Base-by-base conservation (phyloP, 352 stramenopile species). In the Globisporangium takayamanum region DNA sequence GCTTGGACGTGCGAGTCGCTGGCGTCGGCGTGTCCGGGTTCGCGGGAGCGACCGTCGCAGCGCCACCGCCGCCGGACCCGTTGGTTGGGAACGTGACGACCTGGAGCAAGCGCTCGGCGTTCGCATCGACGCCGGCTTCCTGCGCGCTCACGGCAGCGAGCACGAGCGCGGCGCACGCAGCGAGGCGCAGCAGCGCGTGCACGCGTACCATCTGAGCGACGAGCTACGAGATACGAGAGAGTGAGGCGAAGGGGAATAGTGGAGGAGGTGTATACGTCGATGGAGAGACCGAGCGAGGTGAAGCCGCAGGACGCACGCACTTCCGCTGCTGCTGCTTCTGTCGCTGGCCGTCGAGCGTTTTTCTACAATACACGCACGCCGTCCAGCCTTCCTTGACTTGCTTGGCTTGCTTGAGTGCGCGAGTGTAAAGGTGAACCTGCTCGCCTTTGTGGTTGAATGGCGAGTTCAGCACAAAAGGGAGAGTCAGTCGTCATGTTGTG, bases 121-220 rank as follows among this genome's bases (percentile, higher is more conserved):
- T 49, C 36, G 51, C 42, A 22, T 58, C 58, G 14, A 57, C 50
- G 44, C 52, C 52, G n/a, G 50, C 37, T n/a, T 62, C 57, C 57
- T 64, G 59, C 22, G 50, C 50, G 16, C 37, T 47, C 11, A 30
- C 39, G n/a, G 57, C 50, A 4, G 39, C 39, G 36, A 63, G 26
- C 26, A 48, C 57, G 50, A 57, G 44, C 16, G 59, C 42, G 33
- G 44, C 59, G 59, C 42, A 52, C 3, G 47, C 12, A 3, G 46
- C 44, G 42, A 41, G 36, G n/a, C 42, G 51, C 37, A 64, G 33
- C 3, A 64, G 44, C 33, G 59, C 36, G 30, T 39, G 22, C 18
- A 63, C 42, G 15, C 39, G 39, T 37, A 63, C 50, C 49, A 63
- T 63, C 1, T 7, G 14, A 20, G 18, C 41, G 41, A 46, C 18